A percentile compares a stretch with the other conserved stretches of the same genome.
Conservation (phyloP, 2,329 filamentous ascomycete species). For the Fusarium nisikadoi region DNA sequence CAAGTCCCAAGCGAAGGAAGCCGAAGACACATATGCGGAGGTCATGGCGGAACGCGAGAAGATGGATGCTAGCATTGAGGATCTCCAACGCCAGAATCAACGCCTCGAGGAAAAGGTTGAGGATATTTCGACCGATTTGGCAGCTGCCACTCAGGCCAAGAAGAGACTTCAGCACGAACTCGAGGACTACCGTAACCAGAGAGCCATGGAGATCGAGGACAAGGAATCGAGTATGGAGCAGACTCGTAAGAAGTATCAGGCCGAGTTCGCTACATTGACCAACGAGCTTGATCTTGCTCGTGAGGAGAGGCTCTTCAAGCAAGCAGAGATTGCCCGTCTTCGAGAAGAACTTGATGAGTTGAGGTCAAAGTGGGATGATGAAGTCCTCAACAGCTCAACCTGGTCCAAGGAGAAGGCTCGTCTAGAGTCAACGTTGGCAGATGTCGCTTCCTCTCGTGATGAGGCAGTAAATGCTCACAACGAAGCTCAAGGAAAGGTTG, state of each 20-base stretch:
- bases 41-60: constrained; percentile 93
- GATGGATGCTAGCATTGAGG: constrained; percentile 87
- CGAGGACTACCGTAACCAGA: constrained; percentile 94
- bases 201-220: constrained; percentile 96
- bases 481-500: constrained; percentile 92
- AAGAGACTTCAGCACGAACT: constrained; percentile 96
- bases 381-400: constrained; percentile 95
- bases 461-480: constrained; percentile 94
- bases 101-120: constrained; percentile 91
- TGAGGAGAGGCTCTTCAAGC: constrained; percentile 86
- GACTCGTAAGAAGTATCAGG: constrained; percentile 96
- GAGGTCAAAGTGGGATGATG: constrained; percentile 96
- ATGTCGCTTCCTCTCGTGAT: constrained; percentile 90
- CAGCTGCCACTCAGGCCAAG: constrained; percentile 86
- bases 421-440: constrained; percentile 87
- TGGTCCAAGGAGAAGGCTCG: constrained; percentile 98
- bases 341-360: constrained; percentile 97
- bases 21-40: constrained; percentile 88
- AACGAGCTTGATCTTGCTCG: constrained; percentile 94
- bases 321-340: constrained; percentile 85
- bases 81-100: constrained; percentile 89
- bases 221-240: constrained; percentile 97
- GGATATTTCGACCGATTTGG: constrained; percentile 89
- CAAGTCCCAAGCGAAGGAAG: constrained; percentile 86
- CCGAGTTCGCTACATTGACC: constrained; percentile 87